Evolutionary conservation across 2,329 filamentous ascomycete species (phyloP), one percentile per base, ranked within the genome.

Genomic region (Curvularia eragrostidis): DNA sequence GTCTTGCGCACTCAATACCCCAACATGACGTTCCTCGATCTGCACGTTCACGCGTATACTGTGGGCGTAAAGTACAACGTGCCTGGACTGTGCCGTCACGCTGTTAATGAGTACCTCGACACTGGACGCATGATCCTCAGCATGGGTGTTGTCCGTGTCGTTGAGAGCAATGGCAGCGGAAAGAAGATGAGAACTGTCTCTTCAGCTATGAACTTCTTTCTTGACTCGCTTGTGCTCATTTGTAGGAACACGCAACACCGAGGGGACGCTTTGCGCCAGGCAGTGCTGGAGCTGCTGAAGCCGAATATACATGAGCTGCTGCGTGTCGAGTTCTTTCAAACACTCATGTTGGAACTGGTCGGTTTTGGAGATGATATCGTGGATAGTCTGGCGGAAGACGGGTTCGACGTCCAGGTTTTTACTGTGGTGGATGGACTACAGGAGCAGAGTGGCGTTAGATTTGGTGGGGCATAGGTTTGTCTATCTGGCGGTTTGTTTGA

Each of bases 21-120:
- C 7, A 41, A 56, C 23, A 58, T 68, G 38, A 70, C 66, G 7
- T 50, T 64, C 32, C 61, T 70, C 2, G 70, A 73, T 48, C 55
- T 67, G 1, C 66, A 72, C 48, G 39, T 72, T 15, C 70, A 71
- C 38, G 57, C 58, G n/a, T 72, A 72, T 59, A 36, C 67, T 26
- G 48, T 59, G 5, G 65, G 62, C 10, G 52, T 18, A 39, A 71
- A 70, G 39, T 73, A 73, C 50, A 38, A 53, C 3, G 19, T 72
- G 9, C 32, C 52, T 5, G 23, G 34, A 5, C 50, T 73, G 21
- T 51, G 48, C 36, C 28, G 56, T 1, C 52, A 62, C 41, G 62
- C 64, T 5, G 49, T 63, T 4, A 38, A 24, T 4, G 44, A 61
- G 28, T 72, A 71, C 39, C 36, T 61, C 19, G 47, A 39, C 32